A percentile compares a stretch with the other conserved stretches of the same genome.
phyloP scores from a whole-genome alignment of 805 yeast species.

The Saturnispora dispora region DNA sequence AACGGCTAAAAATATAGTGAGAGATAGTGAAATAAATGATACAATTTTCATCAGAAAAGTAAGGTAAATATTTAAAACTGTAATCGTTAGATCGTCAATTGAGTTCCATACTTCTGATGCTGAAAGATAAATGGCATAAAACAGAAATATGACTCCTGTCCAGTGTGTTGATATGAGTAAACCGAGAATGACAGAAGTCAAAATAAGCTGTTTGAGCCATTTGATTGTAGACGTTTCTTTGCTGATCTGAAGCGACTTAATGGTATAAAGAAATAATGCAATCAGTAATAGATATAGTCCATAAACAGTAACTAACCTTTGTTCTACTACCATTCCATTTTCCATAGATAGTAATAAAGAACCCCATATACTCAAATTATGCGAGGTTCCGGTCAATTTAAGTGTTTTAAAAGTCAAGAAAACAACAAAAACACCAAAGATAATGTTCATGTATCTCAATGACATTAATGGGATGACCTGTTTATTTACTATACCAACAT shows the following conservation, averaged over 20 bases:
- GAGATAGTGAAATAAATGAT: slow-evolving; percentile 45
- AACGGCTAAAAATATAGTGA: slow-evolving; percentile 44
- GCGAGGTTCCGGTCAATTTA: slow-evolving; percentile 46
- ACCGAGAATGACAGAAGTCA: slow-evolving; percentile 45
- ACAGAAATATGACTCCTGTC: slow-evolving; percentile 51
- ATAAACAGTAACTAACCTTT: slow-evolving; percentile 43
- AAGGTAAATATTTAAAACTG: slow-evolving; percentile 34
- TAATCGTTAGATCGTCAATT: slow-evolving; percentile 56
- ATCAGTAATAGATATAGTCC: slow-evolving; percentile 37
- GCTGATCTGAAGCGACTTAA: slow-evolving; percentile 21
- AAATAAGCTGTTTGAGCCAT: slow-evolving; percentile 46
- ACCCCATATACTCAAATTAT: slow-evolving; percentile 41
- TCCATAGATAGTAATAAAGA: slow-evolving; percentile 49
- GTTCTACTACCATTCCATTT: slow-evolving; percentile 53
- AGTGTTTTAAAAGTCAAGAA: slow-evolving; percentile 47
- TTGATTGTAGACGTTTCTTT: slow-evolving; percentile 32
- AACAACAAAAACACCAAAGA: slow-evolving; percentile 45
- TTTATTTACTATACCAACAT: slow-evolving; percentile 34
- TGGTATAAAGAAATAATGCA: slow-evolving; percentile 33
- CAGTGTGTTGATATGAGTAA: slow-evolving; percentile 54
- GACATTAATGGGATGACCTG: slow-evolving; percentile 42
- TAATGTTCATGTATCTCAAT: slow-evolving; percentile 51
- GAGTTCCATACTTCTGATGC: slow-evolving; percentile 51
- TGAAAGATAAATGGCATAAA: slow-evolving; percentile 16
- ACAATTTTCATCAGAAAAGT: slow-evolving; percentile 29